These are phyloP conservation scores for Austroboletus novae-zelandiae DNA, from an alignment of 1,284 basidiomycete genomes.

Conservation along the genomic window DNA sequence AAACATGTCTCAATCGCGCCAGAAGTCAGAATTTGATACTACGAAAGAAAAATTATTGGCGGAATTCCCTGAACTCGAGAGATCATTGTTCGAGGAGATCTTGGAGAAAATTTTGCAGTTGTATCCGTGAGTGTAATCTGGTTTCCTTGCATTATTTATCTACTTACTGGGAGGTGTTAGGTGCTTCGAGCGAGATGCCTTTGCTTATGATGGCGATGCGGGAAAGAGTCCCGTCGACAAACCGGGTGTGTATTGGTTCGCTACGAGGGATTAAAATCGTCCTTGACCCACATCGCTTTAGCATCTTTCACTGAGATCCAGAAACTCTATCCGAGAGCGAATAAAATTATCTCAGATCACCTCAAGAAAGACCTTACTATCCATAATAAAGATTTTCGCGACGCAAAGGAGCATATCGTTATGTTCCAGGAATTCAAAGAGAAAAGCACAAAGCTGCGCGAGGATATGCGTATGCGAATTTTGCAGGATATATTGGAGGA, in stretches of 20 bases:
- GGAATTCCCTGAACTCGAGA: constrained; percentile 4
- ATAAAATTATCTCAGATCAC: constrained; percentile 5
- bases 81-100: constrained; percentile 22
- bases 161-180: constrained; percentile 5
- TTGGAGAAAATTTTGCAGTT: constrained; percentile 17
- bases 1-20: background rate
- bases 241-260: constrained; percentile 10
- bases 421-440: constrained; percentile 16
- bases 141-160: background rate
- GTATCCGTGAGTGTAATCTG: constrained; percentile 27
- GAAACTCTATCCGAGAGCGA: constrained; percentile 17
- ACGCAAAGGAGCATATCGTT: constrained; percentile 24
- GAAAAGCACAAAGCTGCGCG: constrained; percentile 1
- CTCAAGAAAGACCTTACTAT: background rate
- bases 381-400: constrained; percentile 6
- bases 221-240: background rate
- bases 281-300: constrained; percentile 1
- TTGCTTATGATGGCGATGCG: background rate
- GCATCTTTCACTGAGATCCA: constrained; percentile 14
- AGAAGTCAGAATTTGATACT: background rate
- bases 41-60: background rate
- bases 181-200: constrained; percentile 15
- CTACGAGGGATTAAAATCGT: background rate
- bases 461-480: constrained; percentile 3
- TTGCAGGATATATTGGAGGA: constrained; percentile 13